Evolutionary conservation across 1,139 yeast species (phyloP).

Genomic region (Geotrichum aggregatum): DNA sequence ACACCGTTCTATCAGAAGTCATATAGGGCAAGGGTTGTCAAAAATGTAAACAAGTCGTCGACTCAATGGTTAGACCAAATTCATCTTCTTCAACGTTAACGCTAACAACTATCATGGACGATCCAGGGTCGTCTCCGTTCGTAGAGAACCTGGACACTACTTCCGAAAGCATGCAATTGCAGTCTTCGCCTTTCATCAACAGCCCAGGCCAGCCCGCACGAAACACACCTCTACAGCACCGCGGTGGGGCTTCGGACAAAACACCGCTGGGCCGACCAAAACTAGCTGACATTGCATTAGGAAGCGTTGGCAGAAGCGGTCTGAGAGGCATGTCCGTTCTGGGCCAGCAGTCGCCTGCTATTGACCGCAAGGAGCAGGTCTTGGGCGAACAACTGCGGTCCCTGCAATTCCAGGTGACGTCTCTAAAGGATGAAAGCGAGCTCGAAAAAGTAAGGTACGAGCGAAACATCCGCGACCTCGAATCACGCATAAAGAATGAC

Average conservation of each 20-base stretch:
- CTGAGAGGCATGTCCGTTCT: background rate
- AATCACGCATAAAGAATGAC: constrained; percentile 34
- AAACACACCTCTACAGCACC: background rate
- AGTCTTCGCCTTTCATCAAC: constrained; percentile 11
- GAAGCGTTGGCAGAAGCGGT: background rate
- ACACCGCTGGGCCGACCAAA: constrained; percentile 5
- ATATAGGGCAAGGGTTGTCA: no score
- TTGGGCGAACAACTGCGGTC: constrained; percentile 27
- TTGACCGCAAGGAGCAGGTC: constrained; percentile 3
- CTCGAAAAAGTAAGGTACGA: constrained; percentile 38
- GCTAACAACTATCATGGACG: no score
- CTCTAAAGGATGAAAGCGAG: constrained; percentile 35
- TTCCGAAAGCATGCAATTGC: constrained; percentile 1
- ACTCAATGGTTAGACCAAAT: no score
- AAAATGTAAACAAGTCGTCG: no score
- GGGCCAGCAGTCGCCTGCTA: constrained; percentile 2
- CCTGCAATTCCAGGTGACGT: constrained; percentile 38
- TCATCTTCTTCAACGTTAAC: no score
- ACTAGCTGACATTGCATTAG: background rate
- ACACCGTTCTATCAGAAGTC: no score
- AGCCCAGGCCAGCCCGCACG: background rate
- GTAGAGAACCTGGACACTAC: constrained; percentile 13
- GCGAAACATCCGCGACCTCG: constrained; percentile 34
- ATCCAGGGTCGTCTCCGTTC: constrained; percentile 13
- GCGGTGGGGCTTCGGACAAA: constrained; percentile 8